Evolutionary conservation across 495 filamentous ascomycete genomes (phyloP), one percentile per base, ranked within the genome.

Genomic region (Neurospora sp.): DNA sequence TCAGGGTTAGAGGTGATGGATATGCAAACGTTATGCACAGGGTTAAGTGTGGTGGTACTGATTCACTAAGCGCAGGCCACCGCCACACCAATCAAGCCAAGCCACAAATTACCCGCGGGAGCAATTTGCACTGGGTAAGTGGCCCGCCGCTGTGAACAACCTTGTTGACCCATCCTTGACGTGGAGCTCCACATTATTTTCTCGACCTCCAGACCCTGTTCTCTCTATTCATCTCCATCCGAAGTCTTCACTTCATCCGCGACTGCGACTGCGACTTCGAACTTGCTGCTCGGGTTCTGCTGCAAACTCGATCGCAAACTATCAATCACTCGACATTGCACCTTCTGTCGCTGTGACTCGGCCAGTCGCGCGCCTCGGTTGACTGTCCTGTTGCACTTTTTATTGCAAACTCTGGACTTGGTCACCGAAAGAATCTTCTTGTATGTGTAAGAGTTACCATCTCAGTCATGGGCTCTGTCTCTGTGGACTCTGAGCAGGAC

Each of bases 401-500:
- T 66, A 66, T 66, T 66, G 53, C 53, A 66, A 66, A 66, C 53
- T 66, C 8, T 35, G 53, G 53, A 66, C 53, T 66, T 37, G 53
- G 53, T 66, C 53, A 16, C 53, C 53, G 53, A 8, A 27, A 18
- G 53, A 66, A 66, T 27, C 12, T 20, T 48, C 44, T 18, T 66
- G 53, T 66, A 66, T 66, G 53, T 66, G 53, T 66, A 66, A 66
- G 53, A 66, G 53, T 66, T 35, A 18, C 53, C 53, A 66, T 66
- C 53, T 66, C 53, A 66, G 35, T 66, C 22, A 87, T 82, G 9
- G 85, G 85, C 79, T 86, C 84, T 66, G 53, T 35, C 53, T 66
- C 53, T 66, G 27, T 66, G 53, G 27, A 66, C 53, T 66, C 53
- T 66, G 66, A 87, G 77, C 68, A 87, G 80, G 72, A 86, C 83